Evolutionary conservation across 1,284 basidiomycete species (phyloP).

Genomic region (Heterobasidion occidentale): DNA sequence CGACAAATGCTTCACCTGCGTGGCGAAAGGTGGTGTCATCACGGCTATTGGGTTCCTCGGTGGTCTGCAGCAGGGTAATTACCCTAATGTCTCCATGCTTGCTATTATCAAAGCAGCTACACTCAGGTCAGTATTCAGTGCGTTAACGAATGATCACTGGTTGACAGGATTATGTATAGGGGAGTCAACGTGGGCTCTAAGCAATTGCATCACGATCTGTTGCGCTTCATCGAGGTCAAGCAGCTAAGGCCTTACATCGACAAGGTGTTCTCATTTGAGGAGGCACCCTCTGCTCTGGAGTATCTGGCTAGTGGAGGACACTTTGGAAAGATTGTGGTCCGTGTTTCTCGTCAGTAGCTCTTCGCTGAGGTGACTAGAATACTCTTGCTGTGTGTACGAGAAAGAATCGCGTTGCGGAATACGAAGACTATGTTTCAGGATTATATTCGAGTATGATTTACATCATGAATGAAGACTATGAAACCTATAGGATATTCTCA

Average conservation of each 20-base stretch:
- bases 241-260: conserved; percentile 28
- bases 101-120: neutral
- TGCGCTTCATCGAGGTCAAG: conserved; percentile 23
- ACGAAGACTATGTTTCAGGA: too few species aligned
- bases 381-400: neutral
- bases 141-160: neutral
- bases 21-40: conserved; percentile 29
- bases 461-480: neutral
- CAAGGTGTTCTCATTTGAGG: conserved; percentile 31
- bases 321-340: conserved; percentile 28
- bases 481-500: neutral
- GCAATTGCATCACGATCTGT: conserved; percentile 27
- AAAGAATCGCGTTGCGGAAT: neutral
- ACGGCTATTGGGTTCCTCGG: conserved; percentile 32
- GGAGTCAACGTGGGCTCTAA: conserved; percentile 5
- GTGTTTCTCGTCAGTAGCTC: neutral
- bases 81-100: neutral
- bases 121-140: neutral
- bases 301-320: conserved; percentile 26
- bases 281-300: conserved; percentile 27
- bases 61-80: conserved; percentile 2
- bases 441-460: neutral
- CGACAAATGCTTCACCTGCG: conserved; percentile 25
- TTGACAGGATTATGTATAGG: neutral
- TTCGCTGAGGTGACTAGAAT: neutral